Base-by-base conservation (phyloP, 331 rosid species). In the Quercus phellos region DNA sequence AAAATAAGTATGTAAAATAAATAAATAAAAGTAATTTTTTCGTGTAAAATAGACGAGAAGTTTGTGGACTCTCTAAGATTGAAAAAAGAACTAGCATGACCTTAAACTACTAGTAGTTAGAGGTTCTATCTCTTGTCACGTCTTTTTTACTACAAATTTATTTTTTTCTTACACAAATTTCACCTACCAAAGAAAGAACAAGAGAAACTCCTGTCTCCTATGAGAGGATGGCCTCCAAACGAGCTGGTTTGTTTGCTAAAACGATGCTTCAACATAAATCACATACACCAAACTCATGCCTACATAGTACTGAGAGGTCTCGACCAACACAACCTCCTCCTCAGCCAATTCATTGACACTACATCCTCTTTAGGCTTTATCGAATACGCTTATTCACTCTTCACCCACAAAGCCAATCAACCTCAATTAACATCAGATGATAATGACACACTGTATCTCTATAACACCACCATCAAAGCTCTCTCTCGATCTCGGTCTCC, bases 281-380 rank as follows among this genome's bases (percentile, higher is more conserved):
- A 91, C 75, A 74, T 89, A n/a, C 59, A 69, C 32, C 92, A 89
- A 80, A 79, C 87, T 29, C 94, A 91, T 46, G 79, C 70, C 46
- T 74, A 83, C 75, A 73, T 91, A 79, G 64, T 91, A 10, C 69
- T 67, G 75, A 59, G 74, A 58, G 85, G 83, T 30, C 89, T 89
- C 42, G 60, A 74, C 55, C 84, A 88, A 51, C 85, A 89, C 53
- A 77, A 88, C 77, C 74, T 77, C 38, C 58, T 83, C 32, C 85
- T 89, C 77, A 51, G 88, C 55, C 90, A 42, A 3, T 80, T 91
- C 79, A 86, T 91, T 30, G 53, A 82, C 55, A 42, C 86, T 14
- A 81, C 89, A 6, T 84, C 89, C 42, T 79, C 90, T 34, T 78
- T 89, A 0, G 87, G 85, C 51, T 84, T 81, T 63, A 56, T 80